Conservation (phyloP, 139 green algal species). For the Chlorella sp. region DNA sequence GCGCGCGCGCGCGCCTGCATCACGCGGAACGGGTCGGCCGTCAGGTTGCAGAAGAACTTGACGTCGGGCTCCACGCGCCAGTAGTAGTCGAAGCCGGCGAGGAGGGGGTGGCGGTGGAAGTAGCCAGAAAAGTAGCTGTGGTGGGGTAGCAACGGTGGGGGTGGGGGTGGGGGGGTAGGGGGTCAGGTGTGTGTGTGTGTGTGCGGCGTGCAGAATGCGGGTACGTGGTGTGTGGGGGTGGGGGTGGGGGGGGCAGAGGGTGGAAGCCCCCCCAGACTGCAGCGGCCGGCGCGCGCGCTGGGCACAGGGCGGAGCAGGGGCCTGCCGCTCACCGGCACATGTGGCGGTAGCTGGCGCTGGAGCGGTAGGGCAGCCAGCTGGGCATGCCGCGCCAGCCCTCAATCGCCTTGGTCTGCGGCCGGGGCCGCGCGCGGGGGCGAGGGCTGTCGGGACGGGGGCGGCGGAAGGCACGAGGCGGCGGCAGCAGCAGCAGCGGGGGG, state of each 20-base stretch:
- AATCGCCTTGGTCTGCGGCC: no score
- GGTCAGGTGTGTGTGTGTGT: no score
- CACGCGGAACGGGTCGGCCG: constrained; percentile 40
- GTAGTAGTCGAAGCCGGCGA: constrained; percentile 42
- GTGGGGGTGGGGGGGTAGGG: no score
- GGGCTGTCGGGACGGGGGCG: constrained; percentile 2
- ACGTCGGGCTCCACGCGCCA: constrained; percentile 51
- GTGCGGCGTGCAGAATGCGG: no score
- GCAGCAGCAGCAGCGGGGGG: no score
- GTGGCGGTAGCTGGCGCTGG: constrained; percentile 36
- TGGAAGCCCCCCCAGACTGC: no score
- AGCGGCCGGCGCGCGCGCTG: not conserved
- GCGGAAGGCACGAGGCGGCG: no score
- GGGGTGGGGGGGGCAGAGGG: not conserved
- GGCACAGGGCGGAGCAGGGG: no score
- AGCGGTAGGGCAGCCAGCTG: constrained; percentile 43
- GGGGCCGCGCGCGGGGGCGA: not conserved
- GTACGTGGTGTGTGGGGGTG: no score
- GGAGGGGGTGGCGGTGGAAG: constrained; percentile 40
- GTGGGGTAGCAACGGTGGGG: no score
- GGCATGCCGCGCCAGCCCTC: no score
- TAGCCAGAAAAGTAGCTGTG: constrained; percentile 39
- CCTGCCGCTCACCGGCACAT: constrained; percentile 42
- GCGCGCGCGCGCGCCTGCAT: constrained; percentile 22
- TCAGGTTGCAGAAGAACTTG: constrained; percentile 41